Conservation (phyloP, 2,329 filamentous ascomycete genomes). For the Colletotrichum paranaense region DNA sequence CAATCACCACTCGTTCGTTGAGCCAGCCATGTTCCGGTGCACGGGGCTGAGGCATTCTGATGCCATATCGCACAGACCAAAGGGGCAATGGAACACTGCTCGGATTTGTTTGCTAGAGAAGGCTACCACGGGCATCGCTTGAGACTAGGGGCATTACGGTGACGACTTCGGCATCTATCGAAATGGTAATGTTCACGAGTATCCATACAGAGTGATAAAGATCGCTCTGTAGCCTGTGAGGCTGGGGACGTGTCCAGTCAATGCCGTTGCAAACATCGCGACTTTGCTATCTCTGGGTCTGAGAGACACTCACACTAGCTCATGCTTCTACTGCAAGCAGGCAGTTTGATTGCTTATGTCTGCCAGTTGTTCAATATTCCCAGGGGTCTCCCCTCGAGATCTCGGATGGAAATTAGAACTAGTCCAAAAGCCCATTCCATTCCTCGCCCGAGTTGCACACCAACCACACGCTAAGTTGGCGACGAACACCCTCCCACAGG, state of each 20-base stretch:
- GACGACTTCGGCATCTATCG: neutral
- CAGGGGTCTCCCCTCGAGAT: slow-evolving; percentile 35
- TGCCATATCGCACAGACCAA: slow-evolving; percentile 31
- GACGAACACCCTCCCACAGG: neutral
- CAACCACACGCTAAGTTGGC: slow-evolving; percentile 13
- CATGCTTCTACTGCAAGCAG: slow-evolving; percentile 25
- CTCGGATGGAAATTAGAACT: slow-evolving; percentile 27
- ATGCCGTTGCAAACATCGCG: neutral
- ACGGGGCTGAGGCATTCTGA: slow-evolving; percentile 17
- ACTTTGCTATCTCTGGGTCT: slow-evolving; percentile 5
- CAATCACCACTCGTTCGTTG: slow-evolving; percentile 20
- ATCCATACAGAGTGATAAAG: neutral
- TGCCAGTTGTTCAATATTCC: slow-evolving; percentile 34
- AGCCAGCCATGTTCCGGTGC: slow-evolving; percentile 1
- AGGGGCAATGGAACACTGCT: slow-evolving; percentile 14
- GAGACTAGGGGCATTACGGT: slow-evolving; percentile 8
- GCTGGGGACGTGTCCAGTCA: neutral
- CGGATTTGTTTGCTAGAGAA: slow-evolving; percentile 12
- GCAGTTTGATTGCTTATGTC: slow-evolving; percentile 32
- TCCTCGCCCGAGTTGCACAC: slow-evolving; percentile 25
- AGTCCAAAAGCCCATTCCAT: slow-evolving; percentile 13
- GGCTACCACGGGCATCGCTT: neutral
- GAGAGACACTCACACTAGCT: slow-evolving; percentile 23
- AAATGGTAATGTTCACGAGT: neutral
- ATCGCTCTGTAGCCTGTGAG: neutral